Evolutionary conservation across 305 asterid species (phyloP), one percentile per base, ranked within the genome.

Genomic region (Lippia alba): DNA sequence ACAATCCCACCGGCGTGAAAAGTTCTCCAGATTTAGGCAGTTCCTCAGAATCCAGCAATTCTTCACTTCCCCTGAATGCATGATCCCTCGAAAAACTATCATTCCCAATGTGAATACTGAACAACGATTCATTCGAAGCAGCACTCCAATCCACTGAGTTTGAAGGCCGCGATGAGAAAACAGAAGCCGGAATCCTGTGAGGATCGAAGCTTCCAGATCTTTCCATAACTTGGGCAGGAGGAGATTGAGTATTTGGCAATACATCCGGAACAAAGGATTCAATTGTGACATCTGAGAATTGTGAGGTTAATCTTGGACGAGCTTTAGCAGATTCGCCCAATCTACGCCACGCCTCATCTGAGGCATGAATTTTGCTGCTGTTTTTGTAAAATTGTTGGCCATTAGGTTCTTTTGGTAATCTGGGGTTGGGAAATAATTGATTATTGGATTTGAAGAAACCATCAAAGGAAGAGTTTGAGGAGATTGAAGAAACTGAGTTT

Each of bases 201-300:
- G 54, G 46, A 51, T 70, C 68, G 14, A 36, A 51, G 36, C 15
- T 36, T 60, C 62, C 54, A n/a, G 55, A 18, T 41, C 75, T 50
- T 24, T 70, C 75, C 75, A 70, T 70, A 40, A 70, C 61, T 50
- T 70, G 75, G 44, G 39, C 19, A 41, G 20, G 45, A 14, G 75
- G 75, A 12, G 60, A 70, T 12, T 51, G 62, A 9, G 75, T 70
- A 36, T 36, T 36, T 20, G 60, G 60, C 7, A n/a, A 19, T 55
- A 55, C n/a, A 12, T 20, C 36, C 8, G 49, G 56, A 49, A 44
- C 59, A 12, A 39, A 55, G 12, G 60, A 55, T 55, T 55, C 15
- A 12, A 19, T 39, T 10, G 67, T 36, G 12, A 33, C 51, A 18
- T 56, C 74, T 17, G 66, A 69, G 66, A 41, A 20, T 17, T 60